Conservation (phyloP, 2,329 filamentous ascomycete genomes). For the Calonectria ilicicola region DNA sequence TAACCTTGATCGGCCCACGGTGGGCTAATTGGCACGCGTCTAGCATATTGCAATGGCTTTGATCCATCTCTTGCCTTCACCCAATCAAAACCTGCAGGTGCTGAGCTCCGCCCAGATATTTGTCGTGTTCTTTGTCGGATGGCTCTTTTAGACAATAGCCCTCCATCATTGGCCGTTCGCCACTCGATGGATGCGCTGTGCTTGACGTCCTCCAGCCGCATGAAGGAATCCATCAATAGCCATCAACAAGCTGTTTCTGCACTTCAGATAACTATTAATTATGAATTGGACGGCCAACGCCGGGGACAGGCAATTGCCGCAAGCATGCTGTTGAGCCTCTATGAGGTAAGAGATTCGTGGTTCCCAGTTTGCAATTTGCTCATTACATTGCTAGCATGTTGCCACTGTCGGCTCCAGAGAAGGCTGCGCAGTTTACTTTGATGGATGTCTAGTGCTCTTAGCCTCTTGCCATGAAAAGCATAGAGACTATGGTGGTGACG, state of each 20-base stretch:
- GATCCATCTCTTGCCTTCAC: not conserved
- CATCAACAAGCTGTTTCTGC: not conserved
- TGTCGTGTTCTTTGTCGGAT: not conserved
- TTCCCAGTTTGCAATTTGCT: not conserved
- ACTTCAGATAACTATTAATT: not conserved
- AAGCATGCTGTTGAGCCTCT: not conserved
- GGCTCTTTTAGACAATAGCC: not conserved
- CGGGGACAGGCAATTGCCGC: not conserved
- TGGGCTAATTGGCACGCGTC: not conserved
- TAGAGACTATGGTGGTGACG: not conserved
- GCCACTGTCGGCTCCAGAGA: not conserved
- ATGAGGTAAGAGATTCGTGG: not conserved
- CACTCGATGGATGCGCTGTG: not conserved
- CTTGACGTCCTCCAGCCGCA: not conserved
- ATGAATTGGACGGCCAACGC: not conserved
- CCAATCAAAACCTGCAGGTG: too few species aligned
- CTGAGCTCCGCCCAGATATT: not conserved
- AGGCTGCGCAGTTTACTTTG: not conserved
- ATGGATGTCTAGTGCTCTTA: not conserved
- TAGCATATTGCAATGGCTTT: not conserved
- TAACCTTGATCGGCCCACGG: rapidly evolving
- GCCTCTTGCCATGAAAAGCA: not conserved
- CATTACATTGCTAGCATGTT: not conserved
- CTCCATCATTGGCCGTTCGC: not conserved
- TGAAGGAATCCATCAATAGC: not conserved